Percentiles rank a stretch among this genome's conserved stretches.
These are phyloP conservation scores for Carex littledalei DNA, from an alignment of 176 grass and related monocot species.

Conservation along the genomic window DNA sequence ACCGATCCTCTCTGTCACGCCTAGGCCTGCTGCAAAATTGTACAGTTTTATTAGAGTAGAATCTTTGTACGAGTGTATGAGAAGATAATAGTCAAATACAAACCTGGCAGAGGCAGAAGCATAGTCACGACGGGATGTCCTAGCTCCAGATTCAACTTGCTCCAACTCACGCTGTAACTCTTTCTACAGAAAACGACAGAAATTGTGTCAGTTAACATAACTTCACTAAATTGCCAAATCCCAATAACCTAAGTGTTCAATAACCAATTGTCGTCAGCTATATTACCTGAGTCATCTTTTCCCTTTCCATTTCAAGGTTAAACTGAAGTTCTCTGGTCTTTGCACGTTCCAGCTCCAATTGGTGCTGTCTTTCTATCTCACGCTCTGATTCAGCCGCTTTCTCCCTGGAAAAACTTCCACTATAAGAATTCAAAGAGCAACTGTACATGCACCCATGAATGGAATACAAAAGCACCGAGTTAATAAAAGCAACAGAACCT, in stretches of 20 bases:
- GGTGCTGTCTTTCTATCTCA: slow-evolving; percentile 71
- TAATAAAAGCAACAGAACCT: slow-evolving; percentile 39
- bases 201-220: not conserved
- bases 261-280: not conserved
- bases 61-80: not conserved
- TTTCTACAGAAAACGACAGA: slow-evolving; percentile 43
- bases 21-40: slow-evolving; percentile 36
- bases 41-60: not conserved
- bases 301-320: slow-evolving; percentile 84
- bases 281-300: slow-evolving; percentile 80
- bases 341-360: slow-evolving; percentile 74
- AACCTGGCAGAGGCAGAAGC: slow-evolving; percentile 58
- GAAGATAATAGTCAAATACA: not conserved
- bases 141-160: slow-evolving; percentile 72
- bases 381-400: slow-evolving; percentile 60
- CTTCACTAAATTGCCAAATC: not conserved
- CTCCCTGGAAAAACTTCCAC: slow-evolving; percentile 41
- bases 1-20: slow-evolving; percentile 48
- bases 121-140: slow-evolving; percentile 66
- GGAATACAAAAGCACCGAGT: not conserved
- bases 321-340: slow-evolving; percentile 85
- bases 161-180: slow-evolving; percentile 83
- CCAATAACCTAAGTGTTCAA: not conserved
- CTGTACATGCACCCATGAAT: slow-evolving; percentile 1
- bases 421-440: slow-evolving; percentile 8